Base-by-base conservation (phyloP, 768 basidiomycete genomes). In the Tephrocybe rancida region DNA sequence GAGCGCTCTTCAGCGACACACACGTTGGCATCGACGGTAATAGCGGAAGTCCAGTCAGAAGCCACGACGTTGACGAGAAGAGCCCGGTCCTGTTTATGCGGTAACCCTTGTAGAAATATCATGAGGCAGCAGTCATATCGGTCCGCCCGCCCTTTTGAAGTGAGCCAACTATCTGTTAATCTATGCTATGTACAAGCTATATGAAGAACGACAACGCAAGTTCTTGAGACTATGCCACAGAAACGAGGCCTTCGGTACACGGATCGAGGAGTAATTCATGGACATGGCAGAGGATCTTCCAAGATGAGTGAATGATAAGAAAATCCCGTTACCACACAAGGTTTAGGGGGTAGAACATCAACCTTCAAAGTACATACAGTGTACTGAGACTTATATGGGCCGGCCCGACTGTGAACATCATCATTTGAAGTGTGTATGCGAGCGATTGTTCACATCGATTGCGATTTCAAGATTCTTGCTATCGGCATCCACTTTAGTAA, bases 221-320 rank as follows among this genome's bases (percentile, higher is more conserved):
- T 30, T 7, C 21, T 18, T 19, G 22, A 24, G 2, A 27, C 22
- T 34, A 30, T 10, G 34, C n/a, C n/a, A 42, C 25, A 18, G 19
- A 29, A 38, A 37, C 8, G 22, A 27, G 43, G 34, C 46, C 7
- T 24, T 11, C 32, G 16, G 46, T 8, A 34, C 5, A 46, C 11
- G 29, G 24, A 18, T 21, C 2, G 26, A 35, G 11, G 21, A 19
- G 16, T 19, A 6, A 18, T 18, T n/a, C 8, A 27, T 37, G 7
- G 1, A 25, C 34, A 37, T 26, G 13, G 25, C 24, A 26, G 10
- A 37, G 5, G 35, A 8, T 19, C 19, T n/a, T 45, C 19, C 22
- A 51, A 32, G 34, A 52, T 45, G 22, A 38, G 35, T 3, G 50
- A 30, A 26, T 13, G 35, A 53, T 53, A 53, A 32, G 44, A 53